Conservation (phyloP, 306 rosid species). For the Abrus precatorius region DNA sequence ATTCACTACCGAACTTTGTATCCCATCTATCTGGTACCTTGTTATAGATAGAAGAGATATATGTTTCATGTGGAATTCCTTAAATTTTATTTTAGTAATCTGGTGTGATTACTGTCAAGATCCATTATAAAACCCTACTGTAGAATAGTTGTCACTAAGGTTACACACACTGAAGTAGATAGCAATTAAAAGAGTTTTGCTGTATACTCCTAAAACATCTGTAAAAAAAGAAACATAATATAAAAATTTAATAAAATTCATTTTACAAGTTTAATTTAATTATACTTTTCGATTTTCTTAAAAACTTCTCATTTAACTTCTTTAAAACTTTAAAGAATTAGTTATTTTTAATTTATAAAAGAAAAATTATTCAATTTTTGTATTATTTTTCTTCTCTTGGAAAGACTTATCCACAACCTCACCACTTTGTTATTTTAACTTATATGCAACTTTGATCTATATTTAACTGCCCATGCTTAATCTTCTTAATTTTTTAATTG, state of each 20-base stretch:
- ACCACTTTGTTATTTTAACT: too few relatives aligned
- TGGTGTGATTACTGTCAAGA: conserved; percentile 1
- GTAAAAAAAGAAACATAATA: too few relatives aligned
- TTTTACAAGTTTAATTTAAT: too few relatives aligned
- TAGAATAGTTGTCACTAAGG: background rate
- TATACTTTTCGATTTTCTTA: too few relatives aligned
- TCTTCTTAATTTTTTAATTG: background rate
- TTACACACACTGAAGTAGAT: background rate
- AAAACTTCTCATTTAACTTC: too few relatives aligned
- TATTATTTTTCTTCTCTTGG: too few relatives aligned
- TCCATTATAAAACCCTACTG: background rate
- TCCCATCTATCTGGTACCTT: background rate
- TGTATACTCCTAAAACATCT: background rate
- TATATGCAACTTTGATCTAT: too few relatives aligned
- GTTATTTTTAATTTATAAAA: too few relatives aligned
- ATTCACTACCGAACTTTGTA: background rate
- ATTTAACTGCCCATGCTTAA: background rate
- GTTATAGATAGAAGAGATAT: background rate
- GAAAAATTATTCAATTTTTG: too few relatives aligned
- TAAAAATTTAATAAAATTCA: too few relatives aligned
- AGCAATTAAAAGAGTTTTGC: background rate
- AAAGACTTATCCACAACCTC: too few relatives aligned
- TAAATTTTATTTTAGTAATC: background rate
- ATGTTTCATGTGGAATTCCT: background rate
- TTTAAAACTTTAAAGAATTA: too few relatives aligned